Percentiles rank a stretch among this genome's conserved stretches.
phyloP scores from a whole-genome alignment of 305 asterid genomes.

The Solanum hybrid region DNA sequence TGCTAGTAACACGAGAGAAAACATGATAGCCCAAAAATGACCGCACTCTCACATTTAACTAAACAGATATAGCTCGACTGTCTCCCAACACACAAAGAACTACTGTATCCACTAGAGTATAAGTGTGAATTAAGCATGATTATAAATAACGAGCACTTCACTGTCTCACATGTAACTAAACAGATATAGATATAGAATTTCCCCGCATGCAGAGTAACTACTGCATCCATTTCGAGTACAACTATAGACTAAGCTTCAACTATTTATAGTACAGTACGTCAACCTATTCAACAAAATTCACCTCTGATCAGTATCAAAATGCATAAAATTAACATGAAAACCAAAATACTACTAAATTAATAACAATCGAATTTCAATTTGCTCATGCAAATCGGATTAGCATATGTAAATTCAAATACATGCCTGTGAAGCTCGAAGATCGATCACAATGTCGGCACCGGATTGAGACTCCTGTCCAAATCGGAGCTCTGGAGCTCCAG shows the following conservation, averaged over 20 bases:
- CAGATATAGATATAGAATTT: neutral
- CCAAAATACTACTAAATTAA: neutral
- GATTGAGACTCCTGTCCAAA: constrained; percentile 45
- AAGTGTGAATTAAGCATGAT: neutral
- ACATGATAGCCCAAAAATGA: neutral
- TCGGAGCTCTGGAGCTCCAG: constrained; percentile 36
- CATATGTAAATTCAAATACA: neutral
- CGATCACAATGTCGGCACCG: constrained; percentile 36
- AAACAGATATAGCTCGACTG: neutral
- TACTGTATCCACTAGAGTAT: neutral
- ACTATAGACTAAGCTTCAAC: neutral
- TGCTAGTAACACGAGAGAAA: neutral
- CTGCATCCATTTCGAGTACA: neutral
- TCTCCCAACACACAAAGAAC: neutral
- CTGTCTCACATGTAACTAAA: neutral
- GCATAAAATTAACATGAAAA: neutral
- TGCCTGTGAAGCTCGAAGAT: constrained; percentile 50
- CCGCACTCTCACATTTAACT: neutral
- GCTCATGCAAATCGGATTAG: neutral
- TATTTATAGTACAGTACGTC: neutral
- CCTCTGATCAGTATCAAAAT: neutral
- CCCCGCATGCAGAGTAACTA: neutral
- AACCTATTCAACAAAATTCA: neutral
- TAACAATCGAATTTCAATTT: neutral
- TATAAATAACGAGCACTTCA: neutral